These are phyloP conservation scores for Backusella luteola DNA, from an alignment of 192 early-diverging fungal genomes.

Conservation along the genomic window DNA sequence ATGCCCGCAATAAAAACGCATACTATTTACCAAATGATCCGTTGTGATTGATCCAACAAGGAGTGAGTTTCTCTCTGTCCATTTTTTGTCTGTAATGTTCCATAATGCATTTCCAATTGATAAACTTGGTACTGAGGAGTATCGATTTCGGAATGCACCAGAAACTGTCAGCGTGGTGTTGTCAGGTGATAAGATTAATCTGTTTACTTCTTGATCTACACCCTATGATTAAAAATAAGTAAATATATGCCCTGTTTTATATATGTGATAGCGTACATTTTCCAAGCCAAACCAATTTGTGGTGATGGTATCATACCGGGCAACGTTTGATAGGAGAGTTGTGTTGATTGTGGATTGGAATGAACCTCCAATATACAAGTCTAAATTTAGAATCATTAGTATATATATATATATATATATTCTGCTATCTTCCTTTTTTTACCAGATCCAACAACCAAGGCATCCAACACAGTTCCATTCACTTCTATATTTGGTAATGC, in stretches of 20 bases:
- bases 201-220: slow-evolving; percentile 16
- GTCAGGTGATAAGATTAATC: background rate
- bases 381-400: background rate
- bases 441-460: background rate
- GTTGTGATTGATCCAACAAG: background rate
- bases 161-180: slow-evolving; percentile 3
- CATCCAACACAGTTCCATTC: slow-evolving; percentile 25
- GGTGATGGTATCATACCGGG: background rate
- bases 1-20: background rate
- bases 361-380: slow-evolving; percentile 26
- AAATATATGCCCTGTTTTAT: background rate
- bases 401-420: background rate
- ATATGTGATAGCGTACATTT: background rate
- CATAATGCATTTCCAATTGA: slow-evolving; percentile 14
- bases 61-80: background rate
- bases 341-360: slow-evolving; percentile 3
- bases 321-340: slow-evolving; percentile 1
- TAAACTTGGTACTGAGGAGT: background rate
- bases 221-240: background rate
- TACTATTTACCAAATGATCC: background rate
- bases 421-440: background rate
- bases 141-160: background rate
- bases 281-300: slow-evolving; percentile 7
- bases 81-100: background rate
- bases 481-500: background rate